Evolutionary conservation across 495 filamentous ascomycete genomes (phyloP), one percentile per base, ranked within the genome.

Genomic region (Lasiosphaeria ovina): DNA sequence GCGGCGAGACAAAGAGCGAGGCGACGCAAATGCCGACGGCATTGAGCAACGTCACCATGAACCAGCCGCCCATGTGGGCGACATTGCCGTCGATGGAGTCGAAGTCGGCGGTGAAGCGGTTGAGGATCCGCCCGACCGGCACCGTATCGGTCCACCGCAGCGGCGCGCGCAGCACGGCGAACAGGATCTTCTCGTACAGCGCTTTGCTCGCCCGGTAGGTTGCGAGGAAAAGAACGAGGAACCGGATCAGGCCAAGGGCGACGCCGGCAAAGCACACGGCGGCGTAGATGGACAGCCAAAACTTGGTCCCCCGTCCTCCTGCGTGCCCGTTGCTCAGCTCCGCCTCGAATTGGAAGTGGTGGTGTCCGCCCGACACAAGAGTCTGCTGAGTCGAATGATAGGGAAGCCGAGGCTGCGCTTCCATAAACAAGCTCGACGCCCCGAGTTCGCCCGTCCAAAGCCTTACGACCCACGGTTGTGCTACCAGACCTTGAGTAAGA

Each of bases 21-120:
- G 85, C 84, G 51, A 77, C 70, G 10, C 83, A 73, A 54, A 87
- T 77, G 35, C 85, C 85, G 3, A 83, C 24, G 14, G 86, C 69
- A 35, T 78, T 70, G 9, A 83, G 72, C 0, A 72, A 55, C n/a
- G 79, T 76, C 64, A 75, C 76, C 9, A 82, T 66, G 17, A 82
- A 66, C 60, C 80, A 83, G 0, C 73, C 75, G 33, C 88, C 45
- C 51, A 85, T 82, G 38, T 76, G 75, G 0, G 79, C 77, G 4
- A 91, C 70, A 11, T 77, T 76, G 0, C 79, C 83, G 67, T 91
- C 89, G 31, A 90, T 76, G 0, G 79, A 76, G 61, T 83, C 79
- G 64, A 92, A 91, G 66, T 92, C 89, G 3, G 86, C 79, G 0
- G 87, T 88, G 61, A 92, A 90, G 12, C 89, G 79, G 68, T 92